Evolutionary conservation across 441 rosid species (phyloP).

Genomic region (Rhodomyrtus psidioides): DNA sequence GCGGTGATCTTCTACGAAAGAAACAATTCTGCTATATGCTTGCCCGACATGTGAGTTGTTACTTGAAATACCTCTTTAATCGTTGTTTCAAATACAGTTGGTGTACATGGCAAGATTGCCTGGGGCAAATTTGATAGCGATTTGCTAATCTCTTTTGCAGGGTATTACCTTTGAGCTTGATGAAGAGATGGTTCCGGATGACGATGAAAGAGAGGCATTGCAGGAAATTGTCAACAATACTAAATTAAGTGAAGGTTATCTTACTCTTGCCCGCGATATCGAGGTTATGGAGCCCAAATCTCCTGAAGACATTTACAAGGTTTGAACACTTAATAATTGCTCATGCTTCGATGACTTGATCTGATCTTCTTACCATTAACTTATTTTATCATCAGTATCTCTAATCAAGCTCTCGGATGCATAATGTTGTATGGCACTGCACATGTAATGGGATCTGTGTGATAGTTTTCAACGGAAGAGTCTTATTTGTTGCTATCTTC

Average conservation of each 20-base stretch:
- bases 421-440: neutral
- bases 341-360: neutral
- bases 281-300: conserved; percentile 99
- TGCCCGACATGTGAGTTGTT: conserved; percentile 76
- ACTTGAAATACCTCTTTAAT: neutral
- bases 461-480: neutral
- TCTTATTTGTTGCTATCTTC: neutral
- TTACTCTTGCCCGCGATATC: conserved; percentile 93
- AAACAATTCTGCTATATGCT: conserved; percentile 88
- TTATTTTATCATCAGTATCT: neutral
- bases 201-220: conserved; percentile 49
- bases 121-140: neutral
- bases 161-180: conserved; percentile 74
- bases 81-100: neutral
- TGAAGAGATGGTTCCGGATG: conserved; percentile 53
- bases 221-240: conserved; percentile 82
- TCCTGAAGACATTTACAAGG: conserved; percentile 97
- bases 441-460: neutral
- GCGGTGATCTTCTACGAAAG: conserved; percentile 51
- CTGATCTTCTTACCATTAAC: neutral
- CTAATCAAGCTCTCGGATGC: neutral
- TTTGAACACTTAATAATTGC: conserved; percentile 8
- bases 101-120: neutral
- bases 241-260: conserved; percentile 81
- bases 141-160: conserved; percentile 26